A percentile compares a stretch with the other conserved stretches of the same genome.
phyloP scores from a whole-genome alignment of 192 early-diverging fungal species.

The Coemansia sp. region DNA sequence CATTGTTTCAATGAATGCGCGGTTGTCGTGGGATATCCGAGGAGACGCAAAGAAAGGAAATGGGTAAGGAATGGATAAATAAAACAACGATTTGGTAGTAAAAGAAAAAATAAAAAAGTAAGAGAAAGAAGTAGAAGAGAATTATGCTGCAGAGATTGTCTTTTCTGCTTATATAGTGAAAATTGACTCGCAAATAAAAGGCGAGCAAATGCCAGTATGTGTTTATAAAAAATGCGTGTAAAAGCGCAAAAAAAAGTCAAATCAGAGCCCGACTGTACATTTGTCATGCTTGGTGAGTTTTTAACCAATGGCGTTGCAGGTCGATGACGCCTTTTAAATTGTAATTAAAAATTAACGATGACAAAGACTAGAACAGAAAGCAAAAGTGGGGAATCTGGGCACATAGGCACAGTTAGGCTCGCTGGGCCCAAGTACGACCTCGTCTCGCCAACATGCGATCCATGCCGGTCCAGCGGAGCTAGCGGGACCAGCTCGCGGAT shows the following conservation, averaged over 20 bases:
- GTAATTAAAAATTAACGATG: background rate
- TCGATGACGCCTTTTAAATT: background rate
- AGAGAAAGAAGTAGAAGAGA: background rate
- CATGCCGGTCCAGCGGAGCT: too few species aligned
- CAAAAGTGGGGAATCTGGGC: too few species aligned
- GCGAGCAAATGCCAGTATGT: background rate
- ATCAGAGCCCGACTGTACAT: background rate
- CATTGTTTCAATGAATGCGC: background rate
- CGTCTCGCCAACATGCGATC: too few species aligned
- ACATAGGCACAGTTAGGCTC: too few species aligned
- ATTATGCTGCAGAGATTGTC: background rate
- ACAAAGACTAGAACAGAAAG: too few species aligned
- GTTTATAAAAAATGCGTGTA: too few species aligned
- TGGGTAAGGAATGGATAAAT: background rate
- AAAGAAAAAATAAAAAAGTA: background rate
- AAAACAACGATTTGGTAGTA: background rate
- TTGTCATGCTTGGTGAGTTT: background rate
- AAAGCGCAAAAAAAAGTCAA: background rate
- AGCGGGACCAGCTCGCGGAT: too few species aligned
- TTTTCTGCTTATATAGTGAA: background rate
- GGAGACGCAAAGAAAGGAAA: too few species aligned
- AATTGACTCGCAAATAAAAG: too few species aligned
- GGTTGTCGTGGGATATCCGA: too few species aligned
- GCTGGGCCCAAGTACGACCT: too few species aligned
- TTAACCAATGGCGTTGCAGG: background rate